Conservation (phyloP, 176 grass and related monocot species). For the Bromus sterilis region DNA sequence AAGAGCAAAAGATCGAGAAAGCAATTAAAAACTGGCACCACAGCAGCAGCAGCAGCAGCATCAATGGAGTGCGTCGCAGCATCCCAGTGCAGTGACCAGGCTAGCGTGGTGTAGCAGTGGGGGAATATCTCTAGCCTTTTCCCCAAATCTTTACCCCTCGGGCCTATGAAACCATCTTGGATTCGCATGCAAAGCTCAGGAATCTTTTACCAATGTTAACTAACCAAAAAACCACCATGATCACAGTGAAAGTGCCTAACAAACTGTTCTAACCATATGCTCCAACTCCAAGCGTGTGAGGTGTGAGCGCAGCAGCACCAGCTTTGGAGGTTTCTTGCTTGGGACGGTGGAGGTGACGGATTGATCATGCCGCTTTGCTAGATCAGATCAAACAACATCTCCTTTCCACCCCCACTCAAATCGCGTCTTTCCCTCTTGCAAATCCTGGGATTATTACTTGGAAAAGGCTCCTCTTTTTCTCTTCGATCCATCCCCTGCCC, state of each 20-base stretch:
- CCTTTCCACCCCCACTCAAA: background rate
- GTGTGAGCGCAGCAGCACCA: background rate
- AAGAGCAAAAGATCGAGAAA: background rate
- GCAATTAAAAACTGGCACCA: background rate
- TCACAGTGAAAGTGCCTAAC: background rate
- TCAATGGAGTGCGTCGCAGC: background rate
- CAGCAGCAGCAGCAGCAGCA: no score
- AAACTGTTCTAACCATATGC: background rate
- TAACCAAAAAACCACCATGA: background rate
- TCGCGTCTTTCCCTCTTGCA: background rate
- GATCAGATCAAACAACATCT: conserved; percentile 12
- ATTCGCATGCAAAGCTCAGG: background rate
- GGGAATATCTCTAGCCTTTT: conserved; percentile 25
- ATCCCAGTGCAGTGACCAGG: conserved; percentile 5
- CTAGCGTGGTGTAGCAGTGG: background rate
- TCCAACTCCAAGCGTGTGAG: background rate
- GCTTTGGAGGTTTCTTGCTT: conserved; percentile 2
- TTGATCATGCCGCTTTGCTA: conserved; percentile 21
- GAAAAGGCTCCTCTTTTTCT: background rate
- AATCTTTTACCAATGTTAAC: conserved; percentile 12
- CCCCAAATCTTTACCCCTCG: background rate
- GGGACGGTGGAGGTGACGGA: background rate
- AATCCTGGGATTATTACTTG: conserved; percentile 7
- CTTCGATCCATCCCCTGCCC: background rate
- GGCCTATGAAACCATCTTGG: background rate